Conservation (phyloP, 2,329 filamentous ascomycete genomes). For the Clonostachys chloroleuca region DNA sequence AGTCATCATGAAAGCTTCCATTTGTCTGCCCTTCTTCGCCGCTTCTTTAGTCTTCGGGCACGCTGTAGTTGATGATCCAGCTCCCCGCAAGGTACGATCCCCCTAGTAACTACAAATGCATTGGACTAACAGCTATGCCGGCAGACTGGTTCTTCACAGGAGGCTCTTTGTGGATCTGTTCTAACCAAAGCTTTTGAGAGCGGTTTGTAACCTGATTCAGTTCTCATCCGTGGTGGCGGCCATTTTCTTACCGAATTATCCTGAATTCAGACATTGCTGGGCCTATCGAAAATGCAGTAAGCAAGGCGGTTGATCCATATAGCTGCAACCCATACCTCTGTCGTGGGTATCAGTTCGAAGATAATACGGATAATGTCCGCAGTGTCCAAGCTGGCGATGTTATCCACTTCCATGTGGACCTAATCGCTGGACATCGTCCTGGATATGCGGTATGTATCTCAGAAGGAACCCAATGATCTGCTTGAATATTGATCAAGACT, state of each 20-base stretch:
- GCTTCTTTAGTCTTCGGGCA: background rate
- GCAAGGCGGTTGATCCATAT: conserved; percentile 7
- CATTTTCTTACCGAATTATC: background rate
- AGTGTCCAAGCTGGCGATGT: conserved; percentile 34
- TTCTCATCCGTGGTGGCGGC: background rate
- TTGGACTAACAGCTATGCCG: background rate
- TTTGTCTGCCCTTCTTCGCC: too few species aligned
- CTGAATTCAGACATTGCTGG: background rate
- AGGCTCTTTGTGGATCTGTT: background rate
- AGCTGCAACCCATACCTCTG: conserved; percentile 38
- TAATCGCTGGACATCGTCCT: conserved; percentile 36
- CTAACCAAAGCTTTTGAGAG: background rate
- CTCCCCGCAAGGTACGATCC: background rate
- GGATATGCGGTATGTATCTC: conserved; percentile 21
- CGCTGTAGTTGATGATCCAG: background rate
- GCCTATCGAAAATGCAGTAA: conserved; percentile 2
- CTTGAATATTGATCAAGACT: background rate
- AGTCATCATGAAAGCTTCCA: too few species aligned
- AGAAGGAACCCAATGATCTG: background rate
- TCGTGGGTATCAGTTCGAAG: conserved; percentile 38
- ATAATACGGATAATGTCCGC: conserved; percentile 37
- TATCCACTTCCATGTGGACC: conserved; percentile 30
- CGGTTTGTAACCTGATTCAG: too few species aligned
- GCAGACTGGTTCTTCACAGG: background rate
- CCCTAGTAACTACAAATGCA: background rate